phyloP scores from a whole-genome alignment of 2,329 filamentous ascomycete species.

The Colletotrichum abscissum region DNA sequence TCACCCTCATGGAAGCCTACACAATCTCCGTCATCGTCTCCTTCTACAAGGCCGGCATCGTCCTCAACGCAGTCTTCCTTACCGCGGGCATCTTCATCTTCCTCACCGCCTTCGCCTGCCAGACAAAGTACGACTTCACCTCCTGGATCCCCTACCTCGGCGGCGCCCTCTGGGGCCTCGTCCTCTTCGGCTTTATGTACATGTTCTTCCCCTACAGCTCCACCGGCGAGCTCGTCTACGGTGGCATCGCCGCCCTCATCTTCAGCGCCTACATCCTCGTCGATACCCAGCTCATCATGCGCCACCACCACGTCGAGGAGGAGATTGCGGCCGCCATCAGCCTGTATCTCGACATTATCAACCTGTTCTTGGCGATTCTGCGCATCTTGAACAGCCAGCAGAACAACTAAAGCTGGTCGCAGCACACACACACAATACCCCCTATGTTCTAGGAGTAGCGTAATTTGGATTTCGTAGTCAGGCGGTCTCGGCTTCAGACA shows the following conservation, averaged over 20 bases:
- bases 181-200: slow-evolving; percentile 94
- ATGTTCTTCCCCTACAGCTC: slow-evolving; percentile 88
- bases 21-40: slow-evolving; percentile 92
- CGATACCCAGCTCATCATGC: slow-evolving; percentile 94
- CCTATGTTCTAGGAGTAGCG: not conserved
- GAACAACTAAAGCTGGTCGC: slow-evolving; percentile 76
- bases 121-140: slow-evolving; percentile 98
- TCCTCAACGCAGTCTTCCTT: slow-evolving; percentile 89
- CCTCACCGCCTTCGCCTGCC: slow-evolving; percentile 90
- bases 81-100: slow-evolving; percentile 86
- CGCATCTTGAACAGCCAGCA: slow-evolving; percentile 96
- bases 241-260: slow-evolving; percentile 82
- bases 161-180: slow-evolving; percentile 86
- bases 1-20: slow-evolving; percentile 94
- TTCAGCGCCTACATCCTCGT: slow-evolving; percentile 97
- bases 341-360: slow-evolving; percentile 95
- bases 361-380: slow-evolving; percentile 95
- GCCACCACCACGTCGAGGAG: slow-evolving; percentile 97
- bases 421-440: not conserved
- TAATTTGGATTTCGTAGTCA: not conserved
- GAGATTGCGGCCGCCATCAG: slow-evolving; percentile 96
- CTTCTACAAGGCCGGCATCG: slow-evolving; percentile 85
- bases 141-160: slow-evolving; percentile 97
- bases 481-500: not conserved
- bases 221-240: slow-evolving; percentile 87